Evolutionary conservation across 1,284 basidiomycete species (phyloP), one percentile per base, ranked within the genome.

Genomic region (Malassezia sp.): DNA sequence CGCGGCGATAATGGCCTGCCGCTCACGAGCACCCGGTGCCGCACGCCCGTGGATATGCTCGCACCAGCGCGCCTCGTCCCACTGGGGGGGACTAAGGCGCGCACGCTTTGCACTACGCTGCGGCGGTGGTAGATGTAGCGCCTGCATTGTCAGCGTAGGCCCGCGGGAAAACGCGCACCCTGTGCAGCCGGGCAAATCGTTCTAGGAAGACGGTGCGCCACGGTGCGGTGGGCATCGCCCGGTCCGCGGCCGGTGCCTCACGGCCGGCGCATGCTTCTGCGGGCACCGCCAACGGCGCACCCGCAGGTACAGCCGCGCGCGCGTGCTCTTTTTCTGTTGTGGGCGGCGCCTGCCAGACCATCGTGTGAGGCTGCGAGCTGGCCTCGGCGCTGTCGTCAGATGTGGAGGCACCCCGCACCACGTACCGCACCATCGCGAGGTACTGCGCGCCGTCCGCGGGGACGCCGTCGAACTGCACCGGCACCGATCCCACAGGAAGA

Each of bases 381-480:
- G 47, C 47, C 15, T 49, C 47, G 10, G 29, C 22, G 5, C 42
- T 43, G 21, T 2, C 14, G 20, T 15, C 24, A 20, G 27, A 15
- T 23, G 5, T 28, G 12, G n/a, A n/a, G n/a, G n/a, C n/a, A n/a
- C n/a, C n/a, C n/a, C n/a, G n/a, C n/a, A n/a, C n/a, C 11, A 55
- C 53, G 45, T 41, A 52, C 47, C 63, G 47, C 15, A 67, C 65
- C 26, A 64, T 47, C 6, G 65, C 65, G 0, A 67, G 51, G 32
- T 67, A 67, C 39, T 62, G 52, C 32, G 54, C 54, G 3, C 65
- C 65, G 27, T 64, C 61, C 2, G 48, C 3, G 5, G 65, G 63
- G 2, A 61, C 44, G 3, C 63, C 65, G 23, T 53, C 57, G 27
- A 63, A 65, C 31, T 58, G 56, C 3, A 23, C 31, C 4, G 63